Evolutionary conservation across 495 filamentous ascomycete species (phyloP).

Genomic region (Penicillium egyptiacum): DNA sequence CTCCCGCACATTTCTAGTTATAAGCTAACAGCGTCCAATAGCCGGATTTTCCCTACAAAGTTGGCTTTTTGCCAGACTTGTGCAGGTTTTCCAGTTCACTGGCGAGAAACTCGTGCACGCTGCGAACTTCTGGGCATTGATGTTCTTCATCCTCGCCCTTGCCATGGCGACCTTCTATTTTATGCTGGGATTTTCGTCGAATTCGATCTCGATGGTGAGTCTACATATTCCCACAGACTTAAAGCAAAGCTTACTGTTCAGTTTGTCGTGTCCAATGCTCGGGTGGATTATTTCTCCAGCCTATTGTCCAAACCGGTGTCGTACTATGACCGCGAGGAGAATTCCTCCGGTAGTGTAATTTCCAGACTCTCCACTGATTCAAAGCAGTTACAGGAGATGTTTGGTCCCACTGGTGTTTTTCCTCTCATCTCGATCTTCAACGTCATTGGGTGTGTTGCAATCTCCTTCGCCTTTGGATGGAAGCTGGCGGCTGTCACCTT

Average conservation of each 20-base stretch:
- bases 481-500: slow-evolving; percentile 59
- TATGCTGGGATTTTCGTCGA: slow-evolving; percentile 53
- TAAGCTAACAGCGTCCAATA: neutral
- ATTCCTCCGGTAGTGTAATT: slow-evolving; percentile 50
- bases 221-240: too few relatives aligned
- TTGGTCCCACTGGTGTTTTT: slow-evolving; percentile 45
- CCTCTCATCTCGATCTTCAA: slow-evolving; percentile 46
- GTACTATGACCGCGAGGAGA: slow-evolving; percentile 56
- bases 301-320: slow-evolving; percentile 55
- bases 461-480: slow-evolving; percentile 62
- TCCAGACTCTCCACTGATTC: slow-evolving; percentile 58
- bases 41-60: slow-evolving; percentile 30
- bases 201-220: slow-evolving; percentile 37
- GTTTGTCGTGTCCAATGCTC: slow-evolving; percentile 46
- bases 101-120: slow-evolving; percentile 29
- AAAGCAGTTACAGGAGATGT: slow-evolving; percentile 60
- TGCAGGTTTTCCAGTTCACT: slow-evolving; percentile 39
- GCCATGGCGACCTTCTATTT: slow-evolving; percentile 53
- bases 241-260: too few relatives aligned
- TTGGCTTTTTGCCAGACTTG: slow-evolving; percentile 35
- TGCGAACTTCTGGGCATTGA: slow-evolving; percentile 63
- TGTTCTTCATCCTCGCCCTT: slow-evolving; percentile 61
- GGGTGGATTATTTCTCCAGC: slow-evolving; percentile 59
- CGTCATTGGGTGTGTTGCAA: slow-evolving; percentile 53
- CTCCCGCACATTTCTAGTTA: neutral